Percentiles rank a stretch among this genome's conserved stretches.
Conservation (phyloP, 768 basidiomycete species). For the Coprinellus aureogranulatus region DNA sequence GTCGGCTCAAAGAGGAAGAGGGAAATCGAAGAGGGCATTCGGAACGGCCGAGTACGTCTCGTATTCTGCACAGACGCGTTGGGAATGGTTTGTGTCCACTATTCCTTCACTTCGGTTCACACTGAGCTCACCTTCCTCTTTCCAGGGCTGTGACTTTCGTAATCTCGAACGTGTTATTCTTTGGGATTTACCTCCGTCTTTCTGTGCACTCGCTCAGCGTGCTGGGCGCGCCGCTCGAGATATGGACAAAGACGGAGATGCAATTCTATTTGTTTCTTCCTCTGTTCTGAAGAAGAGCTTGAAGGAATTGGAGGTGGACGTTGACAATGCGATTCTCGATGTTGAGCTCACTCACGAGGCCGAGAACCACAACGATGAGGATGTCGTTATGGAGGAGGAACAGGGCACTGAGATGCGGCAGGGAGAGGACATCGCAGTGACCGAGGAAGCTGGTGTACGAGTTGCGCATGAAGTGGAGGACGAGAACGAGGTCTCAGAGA, state of each 20-base stretch:
- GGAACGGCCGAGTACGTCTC: constrained; percentile 15
- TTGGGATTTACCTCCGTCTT: constrained; percentile 19
- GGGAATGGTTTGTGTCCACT: constrained; percentile 23
- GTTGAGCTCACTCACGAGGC: neutral
- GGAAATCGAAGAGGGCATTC: constrained; percentile 12
- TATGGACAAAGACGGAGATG: constrained; percentile 11
- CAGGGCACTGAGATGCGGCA: too few relatives aligned
- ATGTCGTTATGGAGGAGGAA: too few relatives aligned
- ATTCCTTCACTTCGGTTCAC: neutral
- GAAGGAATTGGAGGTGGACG: neutral
- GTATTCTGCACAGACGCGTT: constrained; percentile 22
- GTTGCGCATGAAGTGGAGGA: neutral
- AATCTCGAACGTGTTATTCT: constrained; percentile 11
- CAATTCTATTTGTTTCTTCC: constrained; percentile 11
- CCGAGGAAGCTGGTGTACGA: too few relatives aligned
- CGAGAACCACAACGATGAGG: neutral
- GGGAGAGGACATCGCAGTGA: too few relatives aligned
- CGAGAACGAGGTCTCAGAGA: neutral
- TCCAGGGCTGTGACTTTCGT: constrained; percentile 8
- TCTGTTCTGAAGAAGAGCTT: constrained; percentile 8
- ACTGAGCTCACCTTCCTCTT: neutral
- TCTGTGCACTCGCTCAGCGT: constrained; percentile 19
- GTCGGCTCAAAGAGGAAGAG: constrained; percentile 19
- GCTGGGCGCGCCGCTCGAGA: constrained; percentile 18
- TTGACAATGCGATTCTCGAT: neutral